Percentiles rank a stretch among this genome's conserved stretches.
These are phyloP conservation scores for Adansonia rubrostipa DNA, from an alignment of 441 rosid species.

Conservation along the genomic window DNA sequence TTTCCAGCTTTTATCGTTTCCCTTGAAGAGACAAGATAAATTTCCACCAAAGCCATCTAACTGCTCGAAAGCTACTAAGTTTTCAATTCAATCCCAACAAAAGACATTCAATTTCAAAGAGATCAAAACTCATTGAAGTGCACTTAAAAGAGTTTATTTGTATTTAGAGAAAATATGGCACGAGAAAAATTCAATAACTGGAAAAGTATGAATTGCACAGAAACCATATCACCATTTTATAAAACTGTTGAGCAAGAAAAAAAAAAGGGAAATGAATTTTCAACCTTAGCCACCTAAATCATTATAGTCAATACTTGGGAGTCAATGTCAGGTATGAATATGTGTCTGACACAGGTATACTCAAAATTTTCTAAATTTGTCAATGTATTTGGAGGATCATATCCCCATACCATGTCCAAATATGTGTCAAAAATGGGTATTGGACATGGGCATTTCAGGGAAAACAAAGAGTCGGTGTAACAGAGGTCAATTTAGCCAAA, in stretches of 20 bases:
- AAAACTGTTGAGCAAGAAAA: background rate
- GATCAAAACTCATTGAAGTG: background rate
- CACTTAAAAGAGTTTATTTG: background rate
- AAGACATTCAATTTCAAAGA: background rate
- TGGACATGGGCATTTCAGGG: too few relatives aligned
- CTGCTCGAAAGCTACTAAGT: background rate
- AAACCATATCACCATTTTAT: background rate
- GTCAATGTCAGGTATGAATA: too few relatives aligned
- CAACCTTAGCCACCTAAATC: background rate
- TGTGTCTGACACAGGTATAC: too few relatives aligned
- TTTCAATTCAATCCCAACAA: background rate
- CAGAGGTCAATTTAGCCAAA: background rate
- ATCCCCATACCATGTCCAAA: too few relatives aligned
- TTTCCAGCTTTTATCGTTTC: background rate
- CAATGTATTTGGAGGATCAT: too few relatives aligned
- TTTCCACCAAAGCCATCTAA: background rate
- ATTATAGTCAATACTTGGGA: background rate
- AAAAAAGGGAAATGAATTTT: too few relatives aligned
- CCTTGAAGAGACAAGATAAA: background rate
- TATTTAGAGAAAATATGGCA: slow-evolving; percentile 1
- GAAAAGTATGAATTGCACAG: background rate
- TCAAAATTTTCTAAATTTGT: too few relatives aligned
- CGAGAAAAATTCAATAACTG: background rate
- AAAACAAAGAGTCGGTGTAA: too few relatives aligned
- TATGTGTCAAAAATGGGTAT: too few relatives aligned